These are phyloP conservation scores for Zopfochytrium polystomum DNA, from an alignment of 371 early-diverging fungal species.

Conservation along the genomic window DNA sequence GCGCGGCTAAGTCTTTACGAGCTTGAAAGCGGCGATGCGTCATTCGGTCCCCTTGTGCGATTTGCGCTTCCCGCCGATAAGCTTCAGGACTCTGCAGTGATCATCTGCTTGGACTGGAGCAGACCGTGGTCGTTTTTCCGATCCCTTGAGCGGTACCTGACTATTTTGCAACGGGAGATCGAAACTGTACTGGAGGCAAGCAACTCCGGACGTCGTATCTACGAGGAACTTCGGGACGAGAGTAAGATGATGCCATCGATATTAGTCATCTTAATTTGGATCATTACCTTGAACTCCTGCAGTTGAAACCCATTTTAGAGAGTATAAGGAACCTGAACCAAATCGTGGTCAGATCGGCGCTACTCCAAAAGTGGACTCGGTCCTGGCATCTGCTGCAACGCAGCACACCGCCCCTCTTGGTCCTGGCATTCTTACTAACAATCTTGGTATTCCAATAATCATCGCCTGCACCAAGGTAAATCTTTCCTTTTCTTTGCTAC, in stretches of 20 bases:
- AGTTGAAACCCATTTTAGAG: conserved; percentile 20
- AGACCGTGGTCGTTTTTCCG: conserved; percentile 86
- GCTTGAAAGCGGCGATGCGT: conserved; percentile 72
- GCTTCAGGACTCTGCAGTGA: conserved; percentile 62
- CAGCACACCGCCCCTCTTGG: conserved; percentile 76
- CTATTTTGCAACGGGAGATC: conserved; percentile 50
- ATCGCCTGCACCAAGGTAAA: conserved; percentile 89
- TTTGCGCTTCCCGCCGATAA: conserved; percentile 71
- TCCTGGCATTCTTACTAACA: conserved; percentile 75
- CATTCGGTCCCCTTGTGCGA: conserved; percentile 70
- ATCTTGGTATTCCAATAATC: conserved; percentile 83
- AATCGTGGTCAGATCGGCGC: too few species aligned
- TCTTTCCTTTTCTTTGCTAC: neutral
- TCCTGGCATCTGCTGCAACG: too few species aligned
- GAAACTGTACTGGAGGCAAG: neutral
- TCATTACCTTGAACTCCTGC: too few species aligned
- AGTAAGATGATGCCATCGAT: too few species aligned
- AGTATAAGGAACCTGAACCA: conserved; percentile 27
- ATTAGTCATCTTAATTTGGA: too few species aligned
- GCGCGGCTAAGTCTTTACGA: conserved; percentile 85
- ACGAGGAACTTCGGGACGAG: too few species aligned
- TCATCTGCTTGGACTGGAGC: conserved; percentile 88
- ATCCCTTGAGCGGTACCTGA: conserved; percentile 75
- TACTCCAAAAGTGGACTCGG: too few species aligned
- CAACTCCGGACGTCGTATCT: neutral